A percentile compares a stretch with the other conserved stretches of the same genome.
phyloP scores from a whole-genome alignment of 306 rosid species.

The Biancaea sappan region DNA sequence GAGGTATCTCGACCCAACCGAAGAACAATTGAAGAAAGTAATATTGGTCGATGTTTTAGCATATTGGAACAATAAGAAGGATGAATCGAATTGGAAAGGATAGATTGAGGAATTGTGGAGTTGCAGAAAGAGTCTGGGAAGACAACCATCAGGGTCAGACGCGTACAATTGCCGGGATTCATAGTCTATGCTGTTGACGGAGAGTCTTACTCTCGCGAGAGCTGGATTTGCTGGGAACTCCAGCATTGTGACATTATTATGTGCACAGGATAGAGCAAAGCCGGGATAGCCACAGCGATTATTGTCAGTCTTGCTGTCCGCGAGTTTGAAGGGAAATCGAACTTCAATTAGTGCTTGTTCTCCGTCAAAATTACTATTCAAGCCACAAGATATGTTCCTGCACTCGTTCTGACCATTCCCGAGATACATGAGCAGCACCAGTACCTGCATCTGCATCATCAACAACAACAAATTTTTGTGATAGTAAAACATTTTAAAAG shows the following conservation, averaged over 20 bases:
- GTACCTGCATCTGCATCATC: not conserved
- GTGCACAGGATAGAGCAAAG: too few relatives aligned
- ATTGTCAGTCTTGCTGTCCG: not conserved
- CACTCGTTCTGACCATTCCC: not conserved
- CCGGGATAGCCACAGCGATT: too few relatives aligned
- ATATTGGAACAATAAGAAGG: too few relatives aligned
- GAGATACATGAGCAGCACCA: not conserved
- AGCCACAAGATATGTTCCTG: too few relatives aligned
- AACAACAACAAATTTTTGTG: not conserved
- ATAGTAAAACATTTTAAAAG: not conserved
- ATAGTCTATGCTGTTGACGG: not conserved
- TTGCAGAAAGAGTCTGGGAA: not conserved
- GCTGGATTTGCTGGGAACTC: not conserved
- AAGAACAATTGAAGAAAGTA: conserved; percentile 32
- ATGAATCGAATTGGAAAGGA: not conserved
- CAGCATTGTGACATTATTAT: not conserved
- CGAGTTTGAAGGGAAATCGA: not conserved
- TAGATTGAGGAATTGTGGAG: not conserved
- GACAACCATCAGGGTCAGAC: conserved; percentile 17
- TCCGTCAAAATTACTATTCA: too few relatives aligned
- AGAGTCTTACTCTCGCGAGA: not conserved
- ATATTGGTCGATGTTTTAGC: rapidly evolving
- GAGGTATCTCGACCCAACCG: too few relatives aligned
- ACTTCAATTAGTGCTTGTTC: too few relatives aligned
- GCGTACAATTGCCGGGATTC: not conserved